Percentiles rank a stretch among this genome's conserved stretches.
Conservation (phyloP, 352 stramenopile species). For the Phytophthora litchii region DNA sequence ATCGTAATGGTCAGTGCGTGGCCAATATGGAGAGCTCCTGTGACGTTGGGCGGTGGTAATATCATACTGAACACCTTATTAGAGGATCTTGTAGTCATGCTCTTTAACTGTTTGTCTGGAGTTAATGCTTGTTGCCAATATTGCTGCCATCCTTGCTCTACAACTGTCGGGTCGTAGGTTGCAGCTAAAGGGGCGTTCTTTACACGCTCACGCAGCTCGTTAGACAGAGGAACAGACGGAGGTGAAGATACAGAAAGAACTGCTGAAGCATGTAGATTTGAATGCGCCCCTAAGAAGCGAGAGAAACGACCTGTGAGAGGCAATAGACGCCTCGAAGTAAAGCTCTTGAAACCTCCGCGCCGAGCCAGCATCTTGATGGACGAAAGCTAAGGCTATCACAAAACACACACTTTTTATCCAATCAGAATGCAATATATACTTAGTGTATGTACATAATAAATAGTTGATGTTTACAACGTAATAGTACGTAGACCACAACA, state of each 20-base stretch:
- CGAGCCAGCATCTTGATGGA: conserved; percentile 23
- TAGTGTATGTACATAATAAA: background rate
- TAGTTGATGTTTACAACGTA: background rate
- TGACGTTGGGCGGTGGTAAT: conserved; percentile 98
- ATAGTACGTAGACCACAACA: background rate
- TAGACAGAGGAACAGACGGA: conserved; percentile 39
- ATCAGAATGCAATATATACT: conserved; percentile 1
- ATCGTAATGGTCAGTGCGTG: conserved; percentile 98
- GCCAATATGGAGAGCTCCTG: conserved; percentile 96
- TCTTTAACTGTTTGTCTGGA: conserved; percentile 25
- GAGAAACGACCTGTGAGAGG: conserved; percentile 4
- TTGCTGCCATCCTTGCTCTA: conserved; percentile 75
- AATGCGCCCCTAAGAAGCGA: background rate
- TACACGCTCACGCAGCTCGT: conserved; percentile 57
- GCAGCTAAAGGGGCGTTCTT: conserved; percentile 54
- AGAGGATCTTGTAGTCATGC: background rate
- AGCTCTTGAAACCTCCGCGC: conserved; percentile 8
- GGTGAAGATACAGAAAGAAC: background rate
- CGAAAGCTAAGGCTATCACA: conserved; percentile 1
- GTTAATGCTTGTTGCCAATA: conserved; percentile 69
- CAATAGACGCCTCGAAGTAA: conserved; percentile 9
- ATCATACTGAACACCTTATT: conserved; percentile 73
- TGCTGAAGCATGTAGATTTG: conserved; percentile 8
- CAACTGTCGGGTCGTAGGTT: conserved; percentile 64
- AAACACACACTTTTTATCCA: conserved; percentile 4